These are phyloP conservation scores for Brassica balearica DNA, from an alignment of 441 rosid species.

Conservation along the genomic window DNA sequence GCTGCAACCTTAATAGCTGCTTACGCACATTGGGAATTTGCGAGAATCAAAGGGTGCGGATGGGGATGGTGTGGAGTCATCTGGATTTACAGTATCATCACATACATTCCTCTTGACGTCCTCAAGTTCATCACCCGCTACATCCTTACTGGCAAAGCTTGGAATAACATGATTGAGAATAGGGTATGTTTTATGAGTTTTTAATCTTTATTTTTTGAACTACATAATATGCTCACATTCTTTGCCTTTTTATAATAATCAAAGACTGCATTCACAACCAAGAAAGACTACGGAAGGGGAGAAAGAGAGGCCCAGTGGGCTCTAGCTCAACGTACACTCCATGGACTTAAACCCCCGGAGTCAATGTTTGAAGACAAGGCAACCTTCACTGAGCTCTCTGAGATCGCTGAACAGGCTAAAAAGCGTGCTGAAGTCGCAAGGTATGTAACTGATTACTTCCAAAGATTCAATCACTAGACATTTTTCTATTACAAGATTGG, in stretches of 20 bases:
- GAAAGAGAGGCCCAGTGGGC: conserved; percentile 98
- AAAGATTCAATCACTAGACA: neutral
- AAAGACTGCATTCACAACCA: conserved; percentile 80
- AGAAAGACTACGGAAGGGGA: conserved; percentile 80
- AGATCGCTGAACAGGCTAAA: conserved; percentile 89
- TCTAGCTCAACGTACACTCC: conserved; percentile 77
- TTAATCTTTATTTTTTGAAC: neutral
- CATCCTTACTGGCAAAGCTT: conserved; percentile 72
- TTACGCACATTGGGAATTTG: conserved; percentile 79
- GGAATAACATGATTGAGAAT: conserved; percentile 67
- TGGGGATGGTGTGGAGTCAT: conserved; percentile 96
- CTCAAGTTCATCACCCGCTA: conserved; percentile 85
- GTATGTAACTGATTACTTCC: conserved; percentile 20
- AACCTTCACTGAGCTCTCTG: conserved; percentile 54
- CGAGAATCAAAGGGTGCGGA: conserved; percentile 79
- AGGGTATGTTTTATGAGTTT: conserved; percentile 50
- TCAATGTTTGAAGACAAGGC: conserved; percentile 49
- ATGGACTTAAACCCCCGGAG: conserved; percentile 67
- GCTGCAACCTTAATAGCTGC: conserved; percentile 77
- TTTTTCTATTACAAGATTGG: neutral
- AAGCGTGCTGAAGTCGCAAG: conserved; percentile 87
- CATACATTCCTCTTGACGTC: conserved; percentile 77
- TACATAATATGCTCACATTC: neutral
- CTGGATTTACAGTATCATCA: conserved; percentile 53
- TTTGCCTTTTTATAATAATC: neutral